These are phyloP conservation scores for Podospora australis DNA, from an alignment of 495 filamentous ascomycete species.

Conservation along the genomic window DNA sequence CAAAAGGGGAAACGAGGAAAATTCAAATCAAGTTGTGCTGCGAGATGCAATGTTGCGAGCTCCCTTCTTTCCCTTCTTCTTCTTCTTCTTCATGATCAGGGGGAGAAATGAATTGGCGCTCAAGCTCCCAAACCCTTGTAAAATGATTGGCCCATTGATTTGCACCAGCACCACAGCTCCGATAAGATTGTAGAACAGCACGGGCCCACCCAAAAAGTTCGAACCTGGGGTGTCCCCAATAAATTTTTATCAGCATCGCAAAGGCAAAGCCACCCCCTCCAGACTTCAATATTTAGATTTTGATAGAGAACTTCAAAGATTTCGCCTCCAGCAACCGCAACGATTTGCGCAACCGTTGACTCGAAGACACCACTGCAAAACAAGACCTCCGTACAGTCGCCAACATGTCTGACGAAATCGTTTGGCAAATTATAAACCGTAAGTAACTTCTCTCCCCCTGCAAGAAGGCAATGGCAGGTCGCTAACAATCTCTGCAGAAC, in stretches of 20 bases:
- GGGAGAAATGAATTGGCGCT: not conserved
- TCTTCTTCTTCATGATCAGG: too few relatives aligned
- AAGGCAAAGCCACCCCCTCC: constrained; percentile 7
- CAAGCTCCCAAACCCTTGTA: not conserved
- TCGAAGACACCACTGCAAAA: not conserved
- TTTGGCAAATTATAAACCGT: constrained; percentile 58
- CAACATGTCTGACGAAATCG: constrained; percentile 78
- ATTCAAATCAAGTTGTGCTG: too few relatives aligned
- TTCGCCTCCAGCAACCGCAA: not conserved
- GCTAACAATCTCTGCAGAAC: constrained; percentile 45
- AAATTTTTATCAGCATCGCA: constrained; percentile 11
- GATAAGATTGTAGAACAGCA: constrained; percentile 10
- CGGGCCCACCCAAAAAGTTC: constrained; percentile 9
- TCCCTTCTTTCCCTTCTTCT: too few relatives aligned
- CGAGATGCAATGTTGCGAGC: too few relatives aligned
- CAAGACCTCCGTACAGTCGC: not conserved
- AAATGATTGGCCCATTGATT: constrained; percentile 7
- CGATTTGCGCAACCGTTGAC: not conserved
- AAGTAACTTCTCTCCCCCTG: constrained; percentile 1
- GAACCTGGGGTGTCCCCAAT: constrained; percentile 3
- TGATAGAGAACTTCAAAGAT: not conserved
- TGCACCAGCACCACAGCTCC: constrained; percentile 1
- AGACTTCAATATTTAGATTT: not conserved
- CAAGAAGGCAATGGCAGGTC: not conserved
- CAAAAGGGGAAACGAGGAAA: not conserved